A percentile compares a stretch with the other conserved stretches of the same genome.
These are phyloP conservation scores for Pseudodiploospora longispora DNA, from an alignment of 2,329 filamentous ascomycete genomes.

Conservation along the genomic window DNA sequence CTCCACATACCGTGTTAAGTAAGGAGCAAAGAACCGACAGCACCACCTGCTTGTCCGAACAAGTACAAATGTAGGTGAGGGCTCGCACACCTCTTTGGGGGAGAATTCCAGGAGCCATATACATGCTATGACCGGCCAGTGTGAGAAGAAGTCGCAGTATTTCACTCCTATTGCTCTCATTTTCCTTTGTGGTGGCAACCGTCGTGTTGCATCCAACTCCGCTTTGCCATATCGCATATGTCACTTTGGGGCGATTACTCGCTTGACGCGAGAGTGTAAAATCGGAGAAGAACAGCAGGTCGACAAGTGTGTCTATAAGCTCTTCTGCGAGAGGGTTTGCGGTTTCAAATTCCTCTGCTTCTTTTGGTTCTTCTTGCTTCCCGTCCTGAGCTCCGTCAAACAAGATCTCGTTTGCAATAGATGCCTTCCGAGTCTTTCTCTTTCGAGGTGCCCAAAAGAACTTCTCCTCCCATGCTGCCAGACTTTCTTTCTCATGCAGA, in stretches of 20 bases:
- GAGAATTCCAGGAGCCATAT: slow-evolving; percentile 70
- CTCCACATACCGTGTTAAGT: slow-evolving; percentile 69
- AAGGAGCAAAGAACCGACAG: slow-evolving; percentile 86
- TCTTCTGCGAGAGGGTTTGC: slow-evolving; percentile 86
- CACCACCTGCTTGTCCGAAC: slow-evolving; percentile 83
- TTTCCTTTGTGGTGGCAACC: slow-evolving; percentile 80
- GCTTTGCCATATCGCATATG: slow-evolving; percentile 95
- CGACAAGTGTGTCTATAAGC: slow-evolving; percentile 80
- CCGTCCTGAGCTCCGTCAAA: slow-evolving; percentile 68
- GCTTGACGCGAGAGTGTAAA: slow-evolving; percentile 73
- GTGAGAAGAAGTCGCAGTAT: slow-evolving; percentile 80
- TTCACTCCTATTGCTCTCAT: slow-evolving; percentile 88
- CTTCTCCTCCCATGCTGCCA: slow-evolving; percentile 78
- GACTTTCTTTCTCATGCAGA: slow-evolving; percentile 78
- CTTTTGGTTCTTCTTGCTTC: slow-evolving; percentile 37
- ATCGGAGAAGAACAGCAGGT: slow-evolving; percentile 84
- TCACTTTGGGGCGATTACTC: slow-evolving; percentile 68
- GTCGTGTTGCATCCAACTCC: slow-evolving; percentile 92
- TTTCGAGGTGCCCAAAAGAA: slow-evolving; percentile 83
- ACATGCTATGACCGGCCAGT: slow-evolving; percentile 86
- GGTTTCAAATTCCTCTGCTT: slow-evolving; percentile 63
- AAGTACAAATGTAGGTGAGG: slow-evolving; percentile 83
- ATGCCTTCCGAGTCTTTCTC: slow-evolving; percentile 60
- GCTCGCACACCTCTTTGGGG: slow-evolving; percentile 76
- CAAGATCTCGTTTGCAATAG: slow-evolving; percentile 65